Conservation (phyloP, 441 rosid genomes). For the Adansonia gregorii region DNA sequence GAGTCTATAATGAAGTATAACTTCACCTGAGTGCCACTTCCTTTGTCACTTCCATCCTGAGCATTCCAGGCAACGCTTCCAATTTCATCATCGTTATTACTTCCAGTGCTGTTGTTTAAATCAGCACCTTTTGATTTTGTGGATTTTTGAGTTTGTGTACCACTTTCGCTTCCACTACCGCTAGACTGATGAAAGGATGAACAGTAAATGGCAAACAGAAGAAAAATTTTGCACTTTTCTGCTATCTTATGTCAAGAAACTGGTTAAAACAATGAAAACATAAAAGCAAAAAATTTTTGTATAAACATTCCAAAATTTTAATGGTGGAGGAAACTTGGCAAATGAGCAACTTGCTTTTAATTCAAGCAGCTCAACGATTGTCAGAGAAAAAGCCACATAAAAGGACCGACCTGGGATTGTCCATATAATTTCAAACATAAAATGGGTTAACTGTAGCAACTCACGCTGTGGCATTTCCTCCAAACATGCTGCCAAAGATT, state of each 20-base stretch:
- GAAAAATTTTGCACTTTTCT: slow-evolving; percentile 20
- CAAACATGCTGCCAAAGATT: slow-evolving; percentile 69
- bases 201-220: slow-evolving; percentile 29
- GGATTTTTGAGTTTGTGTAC: slow-evolving; percentile 40
- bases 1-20: background rate
- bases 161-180: slow-evolving; percentile 55
- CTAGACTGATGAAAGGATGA: slow-evolving; percentile 49
- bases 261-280: slow-evolving; percentile 17
- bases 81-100: slow-evolving; percentile 44
- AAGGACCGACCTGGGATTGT: slow-evolving; percentile 36
- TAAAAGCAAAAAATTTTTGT: background rate
- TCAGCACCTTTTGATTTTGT: slow-evolving; percentile 41
- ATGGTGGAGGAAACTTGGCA: slow-evolving; percentile 1
- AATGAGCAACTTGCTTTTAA: slow-evolving; percentile 15
- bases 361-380: slow-evolving; percentile 12
- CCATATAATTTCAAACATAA: slow-evolving; percentile 28
- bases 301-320: slow-evolving; percentile 16
- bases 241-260: slow-evolving; percentile 19
- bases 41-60: slow-evolving; percentile 50
- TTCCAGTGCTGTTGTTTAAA: slow-evolving; percentile 42
- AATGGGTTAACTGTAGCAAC: slow-evolving; percentile 37
- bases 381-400: slow-evolving; percentile 21
- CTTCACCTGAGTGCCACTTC: slow-evolving; percentile 60
- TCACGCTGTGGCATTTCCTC: slow-evolving; percentile 61
- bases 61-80: slow-evolving; percentile 42